Conservation (phyloP, 495 filamentous ascomycete genomes). For the Venustampulla echinocandica region DNA sequence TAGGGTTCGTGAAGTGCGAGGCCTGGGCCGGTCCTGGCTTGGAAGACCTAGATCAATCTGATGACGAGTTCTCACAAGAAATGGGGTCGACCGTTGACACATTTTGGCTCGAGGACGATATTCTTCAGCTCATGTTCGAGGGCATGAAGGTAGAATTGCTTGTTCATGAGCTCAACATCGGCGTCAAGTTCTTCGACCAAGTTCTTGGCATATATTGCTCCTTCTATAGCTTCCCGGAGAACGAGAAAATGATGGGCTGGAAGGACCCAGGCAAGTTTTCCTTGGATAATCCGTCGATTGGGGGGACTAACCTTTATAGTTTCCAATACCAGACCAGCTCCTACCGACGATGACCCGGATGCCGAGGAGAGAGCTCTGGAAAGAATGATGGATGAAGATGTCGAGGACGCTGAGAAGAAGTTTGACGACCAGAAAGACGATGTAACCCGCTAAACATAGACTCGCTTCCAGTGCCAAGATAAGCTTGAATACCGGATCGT, state of each 20-base stretch:
- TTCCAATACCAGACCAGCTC: slow-evolving; percentile 15
- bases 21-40: slow-evolving; percentile 30
- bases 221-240: slow-evolving; percentile 56
- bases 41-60: slow-evolving; percentile 28
- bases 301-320: no score
- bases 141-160: slow-evolving; percentile 69
- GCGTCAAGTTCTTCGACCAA: slow-evolving; percentile 51
- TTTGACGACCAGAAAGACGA: no score
- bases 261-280: no score
- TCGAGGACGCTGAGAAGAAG: slow-evolving; percentile 9
- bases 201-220: slow-evolving; percentile 50
- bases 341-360: slow-evolving; percentile 20
- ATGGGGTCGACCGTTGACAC: no score
- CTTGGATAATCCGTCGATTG: no score
- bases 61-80: slow-evolving; percentile 12
- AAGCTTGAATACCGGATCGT: background rate
- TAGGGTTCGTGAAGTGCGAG: slow-evolving; percentile 31
- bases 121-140: slow-evolving; percentile 51
- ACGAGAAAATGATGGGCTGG: slow-evolving; percentile 55
- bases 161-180: slow-evolving; percentile 55
- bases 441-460: no score
- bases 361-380: slow-evolving; percentile 15
- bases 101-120: slow-evolving; percentile 59
- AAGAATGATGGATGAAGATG: slow-evolving; percentile 1
- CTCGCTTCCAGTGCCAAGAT: background rate